phyloP scores from a whole-genome alignment of 768 basidiomycete species.

The Lactarius indigo region DNA sequence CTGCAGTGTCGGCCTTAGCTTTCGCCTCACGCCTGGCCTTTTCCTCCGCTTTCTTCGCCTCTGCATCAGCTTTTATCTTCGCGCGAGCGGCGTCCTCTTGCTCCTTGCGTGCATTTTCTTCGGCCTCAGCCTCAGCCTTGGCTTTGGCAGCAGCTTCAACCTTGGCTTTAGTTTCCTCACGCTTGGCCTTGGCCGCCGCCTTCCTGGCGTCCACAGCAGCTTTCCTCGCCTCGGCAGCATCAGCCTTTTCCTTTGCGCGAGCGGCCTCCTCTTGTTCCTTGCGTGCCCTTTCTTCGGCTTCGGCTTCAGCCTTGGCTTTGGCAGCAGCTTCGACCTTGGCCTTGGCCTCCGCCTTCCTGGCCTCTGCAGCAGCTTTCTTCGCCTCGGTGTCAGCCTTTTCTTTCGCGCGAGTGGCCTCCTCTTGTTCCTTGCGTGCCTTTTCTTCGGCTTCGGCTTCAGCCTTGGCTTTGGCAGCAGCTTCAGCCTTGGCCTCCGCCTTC shows the following conservation, averaged over 20 bases:
- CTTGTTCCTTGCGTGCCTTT: neutral
- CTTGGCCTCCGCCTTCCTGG: no score
- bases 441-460: neutral
- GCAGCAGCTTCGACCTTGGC: neutral
- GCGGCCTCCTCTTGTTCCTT: neutral
- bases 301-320: neutral
- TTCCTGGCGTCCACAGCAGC: neutral
- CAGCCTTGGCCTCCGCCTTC: neutral
- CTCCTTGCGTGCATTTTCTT: neutral
- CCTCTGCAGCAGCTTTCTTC: neutral
- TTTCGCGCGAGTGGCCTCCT: neutral
- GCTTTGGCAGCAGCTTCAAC: neutral
- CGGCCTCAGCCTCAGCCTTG: neutral
- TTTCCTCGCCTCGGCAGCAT: neutral
- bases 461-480: neutral
- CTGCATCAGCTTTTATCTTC: neutral
- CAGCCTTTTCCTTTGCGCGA: neutral
- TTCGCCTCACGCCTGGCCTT: neutral
- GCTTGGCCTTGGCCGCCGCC: no score
- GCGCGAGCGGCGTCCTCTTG: neutral
- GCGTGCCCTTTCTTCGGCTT: neutral
- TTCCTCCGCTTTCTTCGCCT: neutral
- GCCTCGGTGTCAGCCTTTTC: neutral
- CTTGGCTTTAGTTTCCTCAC: neutral
- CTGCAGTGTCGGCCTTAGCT: neutral